Percentiles rank a stretch among this genome's conserved stretches.
phyloP scores from a whole-genome alignment of 768 basidiomycete genomes.

The Gyrodon lividus region DNA sequence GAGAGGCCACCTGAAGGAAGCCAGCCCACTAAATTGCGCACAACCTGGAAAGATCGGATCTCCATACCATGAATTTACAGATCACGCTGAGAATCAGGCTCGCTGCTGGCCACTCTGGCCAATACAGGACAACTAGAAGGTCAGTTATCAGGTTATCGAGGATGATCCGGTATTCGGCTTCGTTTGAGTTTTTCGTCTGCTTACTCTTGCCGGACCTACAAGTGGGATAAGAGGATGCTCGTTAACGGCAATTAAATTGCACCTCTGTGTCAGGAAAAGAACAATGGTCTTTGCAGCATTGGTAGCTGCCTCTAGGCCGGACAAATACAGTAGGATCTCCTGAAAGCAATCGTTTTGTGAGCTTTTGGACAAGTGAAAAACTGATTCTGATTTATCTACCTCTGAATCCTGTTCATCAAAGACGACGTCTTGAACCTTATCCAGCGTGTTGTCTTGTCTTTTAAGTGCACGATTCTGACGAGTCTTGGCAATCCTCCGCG shows the following conservation, averaged over 20 bases:
- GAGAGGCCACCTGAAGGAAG: slow-evolving; percentile 60
- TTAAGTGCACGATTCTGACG: slow-evolving; percentile 63
- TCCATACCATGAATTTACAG: slow-evolving; percentile 79
- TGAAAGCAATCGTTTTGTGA: slow-evolving; percentile 24
- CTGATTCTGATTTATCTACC: slow-evolving; percentile 32
- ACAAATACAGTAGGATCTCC: slow-evolving; percentile 71
- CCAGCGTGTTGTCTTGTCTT: slow-evolving; percentile 57
- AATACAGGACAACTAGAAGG: slow-evolving; percentile 81
- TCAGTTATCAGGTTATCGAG: slow-evolving; percentile 92
- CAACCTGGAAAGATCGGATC: background rate
- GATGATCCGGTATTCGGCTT: slow-evolving; percentile 90
- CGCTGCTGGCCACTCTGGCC: slow-evolving; percentile 98
- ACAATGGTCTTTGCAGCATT: slow-evolving; percentile 86
- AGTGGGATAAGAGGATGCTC: background rate
- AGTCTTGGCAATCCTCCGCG: slow-evolving; percentile 56
- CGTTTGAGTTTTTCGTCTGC: slow-evolving; percentile 85
- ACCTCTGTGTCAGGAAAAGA: slow-evolving; percentile 71
- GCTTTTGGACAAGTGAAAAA: background rate
- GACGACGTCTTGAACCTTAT: slow-evolving; percentile 50
- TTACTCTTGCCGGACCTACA: slow-evolving; percentile 82
- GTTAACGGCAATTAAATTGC: background rate
- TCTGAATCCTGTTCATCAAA: slow-evolving; percentile 70
- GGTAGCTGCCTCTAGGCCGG: slow-evolving; percentile 76
- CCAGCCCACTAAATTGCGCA: background rate
- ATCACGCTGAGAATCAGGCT: slow-evolving; percentile 76